phyloP scores from a whole-genome alignment of 345 rosid species.

The Leavenworthia alabamica region DNA sequence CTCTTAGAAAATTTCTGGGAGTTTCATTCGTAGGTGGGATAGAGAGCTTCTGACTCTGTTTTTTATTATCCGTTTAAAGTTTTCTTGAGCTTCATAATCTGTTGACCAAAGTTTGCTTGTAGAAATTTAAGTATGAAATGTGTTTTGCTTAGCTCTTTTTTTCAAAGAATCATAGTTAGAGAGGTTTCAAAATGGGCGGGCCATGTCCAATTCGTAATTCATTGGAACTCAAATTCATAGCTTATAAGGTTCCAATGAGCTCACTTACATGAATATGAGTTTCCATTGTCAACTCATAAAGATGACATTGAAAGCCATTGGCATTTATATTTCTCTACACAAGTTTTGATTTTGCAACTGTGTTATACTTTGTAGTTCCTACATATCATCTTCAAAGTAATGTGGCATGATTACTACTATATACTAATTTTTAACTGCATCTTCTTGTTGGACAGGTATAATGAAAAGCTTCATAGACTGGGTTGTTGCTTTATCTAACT shows the following conservation, averaged over 20 bases:
- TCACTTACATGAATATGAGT: neutral
- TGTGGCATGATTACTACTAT: too few species aligned
- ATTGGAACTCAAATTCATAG: neutral
- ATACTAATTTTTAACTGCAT: neutral
- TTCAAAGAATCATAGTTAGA: too few species aligned
- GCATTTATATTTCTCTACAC: too few species aligned
- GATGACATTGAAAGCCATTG: too few species aligned
- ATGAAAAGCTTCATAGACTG: conserved; percentile 87
- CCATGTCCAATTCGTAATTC: too few species aligned
- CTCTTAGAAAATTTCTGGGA: neutral
- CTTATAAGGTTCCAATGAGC: neutral
- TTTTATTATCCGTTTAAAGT: neutral
- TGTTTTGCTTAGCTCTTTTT: too few species aligned
- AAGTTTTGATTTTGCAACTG: too few species aligned
- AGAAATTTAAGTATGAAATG: too few species aligned
- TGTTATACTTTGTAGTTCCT: neutral
- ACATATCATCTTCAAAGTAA: too few species aligned
- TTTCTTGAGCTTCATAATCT: neutral
- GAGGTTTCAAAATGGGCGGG: too few species aligned
- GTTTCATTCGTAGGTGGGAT: neutral
- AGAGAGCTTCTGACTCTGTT: neutral
- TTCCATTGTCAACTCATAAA: conserved; percentile 4
- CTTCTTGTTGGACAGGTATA: conserved; percentile 10
- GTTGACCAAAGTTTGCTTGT: conserved; percentile 2
- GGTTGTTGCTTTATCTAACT: conserved; percentile 49